These are phyloP conservation scores for Suillus ampliporus DNA, from an alignment of 768 basidiomycete species.

Conservation along the genomic window DNA sequence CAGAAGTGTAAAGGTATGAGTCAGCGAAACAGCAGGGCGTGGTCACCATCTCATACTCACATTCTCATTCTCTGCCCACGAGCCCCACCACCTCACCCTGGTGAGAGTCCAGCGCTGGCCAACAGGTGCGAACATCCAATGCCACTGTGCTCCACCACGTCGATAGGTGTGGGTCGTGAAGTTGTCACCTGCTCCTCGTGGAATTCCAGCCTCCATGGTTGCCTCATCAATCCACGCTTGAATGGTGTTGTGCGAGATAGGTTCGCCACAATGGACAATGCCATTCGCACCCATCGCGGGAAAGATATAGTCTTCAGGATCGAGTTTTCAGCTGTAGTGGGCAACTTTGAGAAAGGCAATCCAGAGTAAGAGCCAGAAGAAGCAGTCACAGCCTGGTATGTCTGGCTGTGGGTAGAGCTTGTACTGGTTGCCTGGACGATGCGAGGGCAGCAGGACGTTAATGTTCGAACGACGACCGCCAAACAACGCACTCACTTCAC, in stretches of 20 bases:
- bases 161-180: conserved; percentile 35
- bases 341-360: background rate
- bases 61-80: conserved; percentile 22
- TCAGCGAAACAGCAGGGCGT: too few relatives aligned
- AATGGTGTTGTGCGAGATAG: conserved; percentile 33
- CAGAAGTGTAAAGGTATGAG: too few relatives aligned
- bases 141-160: conserved; percentile 34
- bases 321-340: conserved; percentile 17
- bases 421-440: conserved; percentile 9
- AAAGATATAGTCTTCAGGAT: conserved; percentile 32
- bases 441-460: background rate
- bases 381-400: conserved; percentile 9
- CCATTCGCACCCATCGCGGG: conserved; percentile 31
- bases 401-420: conserved; percentile 26
- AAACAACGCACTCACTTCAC: conserved; percentile 14
- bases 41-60: background rate
- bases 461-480: too few relatives aligned
- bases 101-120: conserved; percentile 42
- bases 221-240: conserved; percentile 35
- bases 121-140: conserved; percentile 38
- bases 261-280: conserved; percentile 23
- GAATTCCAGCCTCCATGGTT: conserved; percentile 9
- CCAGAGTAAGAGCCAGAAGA: conserved; percentile 11
- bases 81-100: conserved; percentile 46
- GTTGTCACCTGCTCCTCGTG: conserved; percentile 11